Evolutionary conservation across 139 green algal species (phyloP).

Genomic region (Deuterostichococcus epilithicus): DNA sequence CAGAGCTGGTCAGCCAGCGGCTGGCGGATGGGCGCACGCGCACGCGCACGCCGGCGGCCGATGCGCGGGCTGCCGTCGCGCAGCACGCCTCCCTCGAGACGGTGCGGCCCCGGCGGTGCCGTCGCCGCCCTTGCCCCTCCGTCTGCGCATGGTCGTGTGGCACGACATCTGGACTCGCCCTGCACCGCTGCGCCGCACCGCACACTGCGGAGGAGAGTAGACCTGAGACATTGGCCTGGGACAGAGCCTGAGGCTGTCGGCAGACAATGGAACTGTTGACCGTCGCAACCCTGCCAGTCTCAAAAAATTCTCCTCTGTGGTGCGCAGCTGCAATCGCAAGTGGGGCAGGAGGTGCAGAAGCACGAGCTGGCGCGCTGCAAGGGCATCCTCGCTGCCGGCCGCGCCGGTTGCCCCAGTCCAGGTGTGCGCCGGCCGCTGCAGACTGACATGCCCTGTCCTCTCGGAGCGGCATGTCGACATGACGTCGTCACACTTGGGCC

Average conservation of each 20-base stretch:
- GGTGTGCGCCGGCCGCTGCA: no score
- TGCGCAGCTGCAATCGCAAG: background rate
- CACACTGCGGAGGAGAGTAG: background rate
- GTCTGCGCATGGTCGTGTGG: background rate
- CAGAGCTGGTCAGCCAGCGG: constrained; percentile 8
- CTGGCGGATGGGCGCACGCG: constrained; percentile 7
- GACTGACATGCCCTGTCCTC: no score
- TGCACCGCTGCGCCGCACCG: background rate
- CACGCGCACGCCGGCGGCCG: constrained; percentile 4
- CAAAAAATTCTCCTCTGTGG: background rate
- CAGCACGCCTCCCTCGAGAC: background rate
- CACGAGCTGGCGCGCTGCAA: background rate
- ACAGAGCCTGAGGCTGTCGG: no score
- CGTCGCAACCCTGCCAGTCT: background rate
- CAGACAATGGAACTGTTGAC: background rate
- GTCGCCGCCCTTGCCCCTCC: background rate
- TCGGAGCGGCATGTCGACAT: background rate
- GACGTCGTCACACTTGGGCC: background rate
- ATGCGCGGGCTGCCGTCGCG: background rate
- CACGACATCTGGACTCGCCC: background rate
- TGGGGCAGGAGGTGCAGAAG: background rate
- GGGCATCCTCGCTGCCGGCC: background rate
- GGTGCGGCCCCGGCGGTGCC: no score
- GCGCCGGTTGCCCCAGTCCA: background rate
- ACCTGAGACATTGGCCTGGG: background rate